Evolutionary conservation across 345 rosid genomes (phyloP).

Genomic region (Raphanus sativus): DNA sequence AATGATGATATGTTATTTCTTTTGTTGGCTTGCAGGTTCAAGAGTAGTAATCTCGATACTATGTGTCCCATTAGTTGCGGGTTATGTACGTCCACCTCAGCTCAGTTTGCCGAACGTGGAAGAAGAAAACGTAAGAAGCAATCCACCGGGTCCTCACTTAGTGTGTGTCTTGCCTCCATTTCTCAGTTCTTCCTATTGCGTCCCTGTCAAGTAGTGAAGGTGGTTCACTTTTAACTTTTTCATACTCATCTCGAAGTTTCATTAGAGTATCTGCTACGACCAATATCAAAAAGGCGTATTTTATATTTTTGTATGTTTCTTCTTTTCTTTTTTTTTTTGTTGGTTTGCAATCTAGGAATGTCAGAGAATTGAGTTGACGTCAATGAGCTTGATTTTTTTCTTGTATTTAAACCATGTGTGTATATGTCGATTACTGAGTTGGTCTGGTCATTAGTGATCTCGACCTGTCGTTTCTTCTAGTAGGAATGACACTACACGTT

Average conservation of each 20-base stretch:
- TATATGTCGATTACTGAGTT: not conserved
- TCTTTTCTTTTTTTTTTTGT: not conserved
- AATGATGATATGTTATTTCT: slow-evolving; percentile 3
- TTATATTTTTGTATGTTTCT: not conserved
- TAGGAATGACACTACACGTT: not conserved
- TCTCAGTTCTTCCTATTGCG: slow-evolving; percentile 80
- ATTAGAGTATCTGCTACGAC: not conserved
- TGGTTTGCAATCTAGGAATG: slow-evolving; percentile 8
- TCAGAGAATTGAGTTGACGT: not conserved
- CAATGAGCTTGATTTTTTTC: not conserved
- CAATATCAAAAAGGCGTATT: not conserved
- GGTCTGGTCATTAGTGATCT: not conserved
- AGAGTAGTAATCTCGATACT: slow-evolving; percentile 73
- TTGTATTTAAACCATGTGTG: not conserved
- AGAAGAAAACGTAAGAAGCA: slow-evolving; percentile 78
- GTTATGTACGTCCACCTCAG: slow-evolving; percentile 85
- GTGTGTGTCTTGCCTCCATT: slow-evolving; percentile 87
- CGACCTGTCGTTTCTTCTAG: not conserved
- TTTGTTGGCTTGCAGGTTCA: slow-evolving; percentile 28
- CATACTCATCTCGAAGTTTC: not conserved
- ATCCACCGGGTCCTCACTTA: slow-evolving; percentile 86
- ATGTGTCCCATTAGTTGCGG: slow-evolving; percentile 83
- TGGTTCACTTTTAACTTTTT: not conserved
- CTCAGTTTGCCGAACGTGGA: slow-evolving; percentile 61
- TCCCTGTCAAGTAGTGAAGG: slow-evolving; percentile 51